Percentiles rank a stretch among this genome's conserved stretches.
phyloP scores from a whole-genome alignment of 768 basidiomycete genomes.

The Suillus variegatus region DNA sequence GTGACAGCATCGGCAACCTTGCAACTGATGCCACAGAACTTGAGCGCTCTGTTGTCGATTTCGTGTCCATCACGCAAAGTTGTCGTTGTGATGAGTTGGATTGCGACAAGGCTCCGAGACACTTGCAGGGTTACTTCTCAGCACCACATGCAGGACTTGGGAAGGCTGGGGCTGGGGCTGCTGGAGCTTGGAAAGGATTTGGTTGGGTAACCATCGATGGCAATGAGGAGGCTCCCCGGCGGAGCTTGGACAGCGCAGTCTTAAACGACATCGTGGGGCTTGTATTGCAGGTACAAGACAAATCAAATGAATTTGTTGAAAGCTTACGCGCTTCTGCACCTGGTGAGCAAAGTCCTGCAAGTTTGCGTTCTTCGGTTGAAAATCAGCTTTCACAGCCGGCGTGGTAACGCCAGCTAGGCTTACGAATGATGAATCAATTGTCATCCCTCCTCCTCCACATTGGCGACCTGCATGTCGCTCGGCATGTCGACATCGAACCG shows the following conservation, averaged over 20 bases:
- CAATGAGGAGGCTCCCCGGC: slow-evolving; percentile 31
- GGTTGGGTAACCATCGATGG: slow-evolving; percentile 47
- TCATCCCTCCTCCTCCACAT: slow-evolving; percentile 42
- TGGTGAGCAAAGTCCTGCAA: slow-evolving; percentile 17
- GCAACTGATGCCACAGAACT: slow-evolving; percentile 73
- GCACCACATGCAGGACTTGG: slow-evolving; percentile 40
- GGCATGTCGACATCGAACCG: slow-evolving; percentile 52
- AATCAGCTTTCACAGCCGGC: slow-evolving; percentile 17
- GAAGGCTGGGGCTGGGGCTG: slow-evolving; percentile 51
- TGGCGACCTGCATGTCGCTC: slow-evolving; percentile 52
- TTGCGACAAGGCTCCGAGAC: slow-evolving; percentile 30
- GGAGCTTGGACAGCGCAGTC: slow-evolving; percentile 28
- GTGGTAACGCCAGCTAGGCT: slow-evolving; percentile 29
- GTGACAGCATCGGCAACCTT: slow-evolving; percentile 44
- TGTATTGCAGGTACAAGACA: slow-evolving; percentile 30
- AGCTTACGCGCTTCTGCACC: slow-evolving; percentile 19
- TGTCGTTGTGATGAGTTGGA: slow-evolving; percentile 27
- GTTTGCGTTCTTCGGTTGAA: not conserved
- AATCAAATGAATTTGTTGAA: slow-evolving; percentile 22
- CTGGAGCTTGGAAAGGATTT: slow-evolving; percentile 54
- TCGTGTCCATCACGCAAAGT: slow-evolving; percentile 63
- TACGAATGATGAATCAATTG: slow-evolving; percentile 38
- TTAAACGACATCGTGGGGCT: slow-evolving; percentile 35
- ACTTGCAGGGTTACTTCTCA: slow-evolving; percentile 37
- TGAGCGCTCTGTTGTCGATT: slow-evolving; percentile 65